Evolutionary conservation across 495 filamentous ascomycete species (phyloP), one percentile per base, ranked within the genome.

Genomic region (Platismatia glauca): DNA sequence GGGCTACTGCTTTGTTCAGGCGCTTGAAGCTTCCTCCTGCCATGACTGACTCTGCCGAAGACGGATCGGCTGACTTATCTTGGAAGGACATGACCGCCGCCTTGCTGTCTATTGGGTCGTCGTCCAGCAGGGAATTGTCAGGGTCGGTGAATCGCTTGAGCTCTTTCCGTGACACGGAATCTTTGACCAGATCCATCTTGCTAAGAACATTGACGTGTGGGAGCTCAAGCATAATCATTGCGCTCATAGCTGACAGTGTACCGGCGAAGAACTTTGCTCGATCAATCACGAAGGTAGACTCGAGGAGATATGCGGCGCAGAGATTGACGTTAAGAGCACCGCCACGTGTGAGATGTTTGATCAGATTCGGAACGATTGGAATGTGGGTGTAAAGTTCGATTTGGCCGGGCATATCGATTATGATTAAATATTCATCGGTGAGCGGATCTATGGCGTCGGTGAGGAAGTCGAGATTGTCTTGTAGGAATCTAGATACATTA

Each of bases 381-480:
- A 97, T 87, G 71, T 98, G 94, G 16, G 94, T 97, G 78, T 97
- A 98, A 35, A 98, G 88, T 75, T 98, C 94, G 74, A 98, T 97
- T 75, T 98, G 94, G 58, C 94, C 94, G 1, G 94, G 94, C 88
- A 97, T 96, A 74, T 98, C 94, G 78, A 98, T 90, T 57, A 98
- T 87, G 70, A 96, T 94, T 48, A 98, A 79, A 73, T 95, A 96
- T 69, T 98, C 94, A 66, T 98, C 94, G 7, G 89, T 90, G 18
- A 96, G 79, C 46, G 87, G 83, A 64, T 96, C 91, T 22, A 98
- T 85, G 1, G 85, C 81, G 57, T 95, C 89, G 48, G 89, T 90
- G 41, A 98, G 78, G 78, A 95, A 98, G 71, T 96, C 92, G 64
- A 97, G 85, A 71, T 98, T 96, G 73, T 97, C 89, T 68, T 97